A percentile compares a stretch with the other conserved stretches of the same genome.
Evolutionary conservation across 2,329 filamentous ascomycete species (phyloP).

Genomic region (Fusarium succisae): DNA sequence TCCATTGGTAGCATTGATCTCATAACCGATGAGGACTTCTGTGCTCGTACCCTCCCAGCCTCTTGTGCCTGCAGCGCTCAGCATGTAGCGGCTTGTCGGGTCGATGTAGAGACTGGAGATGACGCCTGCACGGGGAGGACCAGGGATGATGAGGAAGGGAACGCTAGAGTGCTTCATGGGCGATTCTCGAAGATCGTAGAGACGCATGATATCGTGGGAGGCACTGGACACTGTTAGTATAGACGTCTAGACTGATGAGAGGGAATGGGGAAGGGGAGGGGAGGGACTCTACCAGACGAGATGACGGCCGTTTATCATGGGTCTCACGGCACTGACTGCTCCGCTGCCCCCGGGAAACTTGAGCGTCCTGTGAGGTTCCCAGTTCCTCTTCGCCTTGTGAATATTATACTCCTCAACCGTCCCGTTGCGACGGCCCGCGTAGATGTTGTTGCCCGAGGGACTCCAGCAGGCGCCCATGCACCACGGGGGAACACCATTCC

Average conservation of each 20-base stretch:
- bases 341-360: constrained; percentile 91
- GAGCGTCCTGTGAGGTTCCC: constrained; percentile 79
- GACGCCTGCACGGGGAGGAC: constrained; percentile 82
- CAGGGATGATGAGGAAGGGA: constrained; percentile 95
- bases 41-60: constrained; percentile 94
- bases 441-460: constrained; percentile 93
- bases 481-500: constrained; percentile 86
- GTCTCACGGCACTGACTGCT: constrained; percentile 84
- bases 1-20: constrained; percentile 66
- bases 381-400: constrained; percentile 74
- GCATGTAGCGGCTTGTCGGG: constrained; percentile 87
- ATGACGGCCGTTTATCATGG: constrained; percentile 94
- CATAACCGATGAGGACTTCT: constrained; percentile 93
- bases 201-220: constrained; percentile 89
- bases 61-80: constrained; percentile 89
- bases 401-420: constrained; percentile 95
- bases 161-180: constrained; percentile 79
- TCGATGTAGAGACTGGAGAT: constrained; percentile 89
- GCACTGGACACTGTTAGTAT: constrained; percentile 64
- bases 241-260: no score
- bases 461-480: constrained; percentile 98
- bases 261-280: no score
- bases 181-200: constrained; percentile 85
- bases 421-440: constrained; percentile 87
- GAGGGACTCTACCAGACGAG: constrained; percentile 71